Percentiles rank a stretch among this genome's conserved stretches.
These are phyloP conservation scores for Yarrowia porcina DNA, from an alignment of 805 yeast genomes.

Conservation along the genomic window DNA sequence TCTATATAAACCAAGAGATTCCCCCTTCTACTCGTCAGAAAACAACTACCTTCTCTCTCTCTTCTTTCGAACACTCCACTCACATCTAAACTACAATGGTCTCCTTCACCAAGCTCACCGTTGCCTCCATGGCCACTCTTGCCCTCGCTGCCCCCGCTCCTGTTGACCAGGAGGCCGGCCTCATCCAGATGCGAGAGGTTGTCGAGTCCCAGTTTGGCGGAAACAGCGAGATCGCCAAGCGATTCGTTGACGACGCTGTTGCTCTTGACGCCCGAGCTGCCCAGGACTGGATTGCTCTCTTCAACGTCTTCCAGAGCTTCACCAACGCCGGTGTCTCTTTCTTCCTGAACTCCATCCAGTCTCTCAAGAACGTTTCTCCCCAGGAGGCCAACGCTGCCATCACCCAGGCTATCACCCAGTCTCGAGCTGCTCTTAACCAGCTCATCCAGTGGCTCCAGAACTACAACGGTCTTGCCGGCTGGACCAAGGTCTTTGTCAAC, in stretches of 20 bases:
- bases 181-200: constrained; percentile 10
- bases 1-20: background rate
- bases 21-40: background rate
- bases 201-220: background rate
- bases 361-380: constrained; percentile 19
- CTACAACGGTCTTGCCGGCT: constrained; percentile 25
- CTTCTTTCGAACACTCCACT: background rate
- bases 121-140: constrained; percentile 13
- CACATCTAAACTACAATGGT: constrained; percentile 13
- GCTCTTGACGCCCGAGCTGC: constrained; percentile 18
- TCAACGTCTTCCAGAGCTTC: constrained; percentile 19
- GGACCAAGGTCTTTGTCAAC: constrained; percentile 21
- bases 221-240: constrained; percentile 7
- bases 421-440: constrained; percentile 7
- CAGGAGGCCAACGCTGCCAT: background rate
- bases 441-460: constrained; percentile 19
- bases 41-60: background rate
- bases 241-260: constrained; percentile 6
- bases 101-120: constrained; percentile 15
- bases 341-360: constrained; percentile 11
- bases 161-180: constrained; percentile 17
- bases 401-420: constrained; percentile 12
- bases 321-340: constrained; percentile 18
- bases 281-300: constrained; percentile 17
- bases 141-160: constrained; percentile 25